phyloP scores from a whole-genome alignment of 768 basidiomycete species.

The Rhizopogon vinicolor region DNA sequence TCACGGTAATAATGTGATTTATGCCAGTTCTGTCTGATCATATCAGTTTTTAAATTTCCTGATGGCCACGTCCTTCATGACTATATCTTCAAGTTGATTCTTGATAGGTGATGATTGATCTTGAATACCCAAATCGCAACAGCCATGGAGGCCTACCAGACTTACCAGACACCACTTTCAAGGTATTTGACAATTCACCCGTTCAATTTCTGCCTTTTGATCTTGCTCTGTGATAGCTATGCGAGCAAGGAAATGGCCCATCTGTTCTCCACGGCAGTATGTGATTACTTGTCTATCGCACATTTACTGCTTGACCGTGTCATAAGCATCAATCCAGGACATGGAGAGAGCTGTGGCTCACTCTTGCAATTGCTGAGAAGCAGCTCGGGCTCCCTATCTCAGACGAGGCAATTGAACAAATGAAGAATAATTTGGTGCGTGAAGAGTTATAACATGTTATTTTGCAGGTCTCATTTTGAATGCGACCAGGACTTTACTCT shows the following conservation, averaged over 20 bases:
- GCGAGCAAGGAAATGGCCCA: constrained; percentile 98
- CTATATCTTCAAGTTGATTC: too few species aligned
- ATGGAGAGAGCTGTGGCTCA: constrained; percentile 95
- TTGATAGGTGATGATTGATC: too few species aligned
- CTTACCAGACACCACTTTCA: constrained; percentile 78
- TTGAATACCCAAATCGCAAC: too few species aligned
- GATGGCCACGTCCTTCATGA: too few species aligned
- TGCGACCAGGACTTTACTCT: constrained; percentile 68
- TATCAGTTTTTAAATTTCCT: too few species aligned
- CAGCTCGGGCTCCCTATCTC: constrained; percentile 88
- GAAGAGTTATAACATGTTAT: background rate
- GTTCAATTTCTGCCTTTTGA: background rate
- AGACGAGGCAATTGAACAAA: constrained; percentile 89
- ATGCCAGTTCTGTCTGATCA: too few species aligned
- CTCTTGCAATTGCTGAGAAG: constrained; percentile 94
- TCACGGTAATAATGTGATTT: too few species aligned
- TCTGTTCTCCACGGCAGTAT: constrained; percentile 89
- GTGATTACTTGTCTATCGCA: constrained; percentile 19
- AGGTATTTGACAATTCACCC: constrained; percentile 40
- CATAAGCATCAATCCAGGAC: constrained; percentile 88
- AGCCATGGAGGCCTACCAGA: constrained; percentile 59
- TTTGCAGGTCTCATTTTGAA: constrained; percentile 5
- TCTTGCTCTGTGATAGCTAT: constrained; percentile 67
- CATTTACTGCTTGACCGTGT: background rate
- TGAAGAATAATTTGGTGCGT: constrained; percentile 84